Percentiles rank a stretch among this genome's conserved stretches.
These are phyloP conservation scores for Amanita pallidorosea DNA, from an alignment of 768 basidiomycete genomes.

Conservation along the genomic window DNA sequence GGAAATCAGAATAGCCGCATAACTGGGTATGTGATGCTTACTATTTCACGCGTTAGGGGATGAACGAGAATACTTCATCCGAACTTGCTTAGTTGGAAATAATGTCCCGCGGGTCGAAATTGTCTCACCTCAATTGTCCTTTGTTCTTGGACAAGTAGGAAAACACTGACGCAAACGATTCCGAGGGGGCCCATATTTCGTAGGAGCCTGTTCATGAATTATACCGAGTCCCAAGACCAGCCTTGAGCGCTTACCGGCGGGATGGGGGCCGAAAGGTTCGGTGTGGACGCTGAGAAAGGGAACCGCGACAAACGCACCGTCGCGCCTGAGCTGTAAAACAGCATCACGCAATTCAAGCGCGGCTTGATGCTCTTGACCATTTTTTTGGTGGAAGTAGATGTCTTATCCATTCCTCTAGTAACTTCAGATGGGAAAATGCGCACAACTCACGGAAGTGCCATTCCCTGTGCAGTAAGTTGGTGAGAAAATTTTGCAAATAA, in stretches of 20 bases:
- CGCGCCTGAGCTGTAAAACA: conserved; percentile 55
- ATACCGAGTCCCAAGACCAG: not conserved
- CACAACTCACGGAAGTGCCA: conserved; percentile 67
- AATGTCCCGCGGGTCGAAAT: not conserved
- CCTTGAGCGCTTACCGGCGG: conserved; percentile 40
- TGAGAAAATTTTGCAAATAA: not conserved
- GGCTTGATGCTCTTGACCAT: conserved; percentile 47
- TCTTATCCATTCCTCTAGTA: conserved; percentile 26
- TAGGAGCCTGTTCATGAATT: conserved; percentile 46
- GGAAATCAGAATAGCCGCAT: not conserved
- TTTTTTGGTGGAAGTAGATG: conserved; percentile 71
- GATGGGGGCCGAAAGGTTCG: conserved; percentile 65
- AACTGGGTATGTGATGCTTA: conserved; percentile 18
- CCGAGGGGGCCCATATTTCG: conserved; percentile 71
- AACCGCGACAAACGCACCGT: conserved; percentile 74
- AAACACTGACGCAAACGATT: conserved; percentile 67
- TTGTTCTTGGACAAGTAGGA: conserved; percentile 64
- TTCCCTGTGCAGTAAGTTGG: conserved; percentile 33
- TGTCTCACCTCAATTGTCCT: conserved; percentile 50
- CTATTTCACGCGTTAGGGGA: conserved; percentile 63
- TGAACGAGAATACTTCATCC: conserved; percentile 57
- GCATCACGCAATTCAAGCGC: conserved; percentile 64
- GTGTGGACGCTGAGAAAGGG: conserved; percentile 64
- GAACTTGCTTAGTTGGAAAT: not conserved
- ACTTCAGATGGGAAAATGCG: not conserved